Evolutionary conservation across 1,139 yeast genomes (phyloP).

Genomic region (Saccharomyces hybrid): DNA sequence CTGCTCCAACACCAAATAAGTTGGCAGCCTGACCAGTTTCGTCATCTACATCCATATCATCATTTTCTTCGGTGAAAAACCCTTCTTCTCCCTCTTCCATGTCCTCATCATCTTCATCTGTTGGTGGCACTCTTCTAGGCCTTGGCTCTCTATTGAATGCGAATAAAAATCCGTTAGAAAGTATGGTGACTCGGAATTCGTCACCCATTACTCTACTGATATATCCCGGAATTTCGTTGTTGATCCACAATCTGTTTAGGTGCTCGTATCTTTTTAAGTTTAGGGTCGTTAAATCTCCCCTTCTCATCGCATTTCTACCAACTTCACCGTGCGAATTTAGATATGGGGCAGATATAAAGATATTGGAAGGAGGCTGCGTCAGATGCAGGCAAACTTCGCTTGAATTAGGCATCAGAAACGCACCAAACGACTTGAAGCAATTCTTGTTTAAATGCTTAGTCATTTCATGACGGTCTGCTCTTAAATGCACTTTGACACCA

Average conservation of each 20-base stretch:
- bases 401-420: conserved; percentile 41
- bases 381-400: conserved; percentile 37
- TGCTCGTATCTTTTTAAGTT: conserved; percentile 46
- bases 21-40: conserved; percentile 12
- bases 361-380: conserved; percentile 32
- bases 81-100: conserved; percentile 13
- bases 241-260: conserved; percentile 53
- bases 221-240: conserved; percentile 43
- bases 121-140: conserved; percentile 19
- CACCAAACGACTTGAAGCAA: conserved; percentile 34
- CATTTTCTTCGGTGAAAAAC: conserved; percentile 18
- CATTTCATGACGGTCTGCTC: conserved; percentile 30
- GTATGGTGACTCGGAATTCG: conserved; percentile 29
- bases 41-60: conserved; percentile 19
- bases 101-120: conserved; percentile 15
- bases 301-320: conserved; percentile 44
- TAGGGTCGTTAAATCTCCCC: conserved; percentile 49
- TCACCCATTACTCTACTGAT: conserved; percentile 34
- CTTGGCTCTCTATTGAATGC: conserved; percentile 27
- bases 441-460: conserved; percentile 31
- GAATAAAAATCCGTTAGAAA: conserved; percentile 27
- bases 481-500: conserved; percentile 35
- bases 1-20: conserved; percentile 16
- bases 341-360: conserved; percentile 52
- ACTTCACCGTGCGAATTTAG: conserved; percentile 68